Conservation (phyloP, 129 eudicot species). For the Erigeron canadensis region DNA sequence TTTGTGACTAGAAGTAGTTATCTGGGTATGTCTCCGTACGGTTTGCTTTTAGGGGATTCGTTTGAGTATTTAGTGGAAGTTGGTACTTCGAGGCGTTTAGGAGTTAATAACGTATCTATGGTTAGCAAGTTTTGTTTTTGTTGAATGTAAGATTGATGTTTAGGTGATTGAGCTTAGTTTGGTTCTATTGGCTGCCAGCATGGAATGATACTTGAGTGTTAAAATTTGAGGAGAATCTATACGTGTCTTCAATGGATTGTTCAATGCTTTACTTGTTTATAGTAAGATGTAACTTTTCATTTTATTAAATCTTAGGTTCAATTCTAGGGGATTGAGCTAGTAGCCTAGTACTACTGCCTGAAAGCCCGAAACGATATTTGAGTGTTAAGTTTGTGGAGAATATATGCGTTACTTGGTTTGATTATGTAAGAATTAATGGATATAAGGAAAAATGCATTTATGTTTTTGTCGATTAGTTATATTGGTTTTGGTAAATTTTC, state of each 20-base stretch:
- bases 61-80: not conserved
- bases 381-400: conserved; percentile 22
- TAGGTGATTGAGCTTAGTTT: too few species aligned
- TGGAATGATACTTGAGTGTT: not conserved
- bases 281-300: not conserved
- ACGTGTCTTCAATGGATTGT: not conserved
- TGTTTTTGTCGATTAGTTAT: not conserved
- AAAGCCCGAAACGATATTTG: conserved; percentile 11
- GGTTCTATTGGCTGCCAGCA: too few species aligned
- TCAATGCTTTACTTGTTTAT: not conserved
- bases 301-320: conserved; percentile 1
- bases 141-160: too few species aligned
- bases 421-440: conserved; percentile 19
- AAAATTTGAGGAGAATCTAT: not conserved
- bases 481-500: conserved; percentile 5
- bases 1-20: not conserved
- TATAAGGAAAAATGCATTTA: conserved; percentile 12
- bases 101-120: not conserved
- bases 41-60: conserved; percentile 14
- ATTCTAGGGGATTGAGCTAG: not conserved
- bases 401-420: conserved; percentile 31
- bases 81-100: not conserved
- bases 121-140: too few species aligned
- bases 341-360: conserved; percentile 13
- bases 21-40: not conserved